These are phyloP conservation scores for Blastobotrys capitulatus DNA, from an alignment of 1,139 yeast species.

Conservation along the genomic window DNA sequence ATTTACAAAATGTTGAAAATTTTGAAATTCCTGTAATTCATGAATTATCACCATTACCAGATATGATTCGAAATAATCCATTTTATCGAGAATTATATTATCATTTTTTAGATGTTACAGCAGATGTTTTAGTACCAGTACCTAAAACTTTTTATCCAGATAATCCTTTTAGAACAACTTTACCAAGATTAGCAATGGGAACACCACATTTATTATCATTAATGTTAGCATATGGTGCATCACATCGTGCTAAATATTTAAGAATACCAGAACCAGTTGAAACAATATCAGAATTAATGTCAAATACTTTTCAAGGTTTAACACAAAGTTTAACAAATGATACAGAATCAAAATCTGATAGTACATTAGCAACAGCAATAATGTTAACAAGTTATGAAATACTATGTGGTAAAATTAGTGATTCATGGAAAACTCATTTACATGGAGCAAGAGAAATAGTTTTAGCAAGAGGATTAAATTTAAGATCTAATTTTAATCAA, in stretches of 20 bases:
- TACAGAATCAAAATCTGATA: constrained; percentile 52
- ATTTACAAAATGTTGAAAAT: constrained; percentile 2
- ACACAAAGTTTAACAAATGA: constrained; percentile 47
- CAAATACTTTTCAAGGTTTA: constrained; percentile 54
- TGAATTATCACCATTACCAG: constrained; percentile 52
- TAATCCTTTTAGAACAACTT: constrained; percentile 60
- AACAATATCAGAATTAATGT: constrained; percentile 46
- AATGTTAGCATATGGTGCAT: constrained; percentile 62
- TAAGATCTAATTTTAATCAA: background rate
- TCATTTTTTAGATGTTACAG: constrained; percentile 58
- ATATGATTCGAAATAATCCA: constrained; percentile 51
- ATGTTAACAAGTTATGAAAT: constrained; percentile 60
- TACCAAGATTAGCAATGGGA: constrained; percentile 67
- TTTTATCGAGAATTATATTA: constrained; percentile 55
- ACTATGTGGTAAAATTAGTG: constrained; percentile 36
- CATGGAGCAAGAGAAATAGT: constrained; percentile 68
- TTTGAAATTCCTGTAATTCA: constrained; percentile 21
- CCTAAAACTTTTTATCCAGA: constrained; percentile 49
- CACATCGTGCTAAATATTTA: constrained; percentile 37
- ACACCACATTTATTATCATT: constrained; percentile 51
- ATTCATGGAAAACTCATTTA: constrained; percentile 57
- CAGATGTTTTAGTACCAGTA: constrained; percentile 62
- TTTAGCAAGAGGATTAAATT: constrained; percentile 43
- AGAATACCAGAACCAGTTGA: constrained; percentile 39
- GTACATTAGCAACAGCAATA: constrained; percentile 61